A percentile compares a stretch with the other conserved stretches of the same genome.
phyloP scores from a whole-genome alignment of 805 yeast species.

The Hanseniaspora lachancei region DNA sequence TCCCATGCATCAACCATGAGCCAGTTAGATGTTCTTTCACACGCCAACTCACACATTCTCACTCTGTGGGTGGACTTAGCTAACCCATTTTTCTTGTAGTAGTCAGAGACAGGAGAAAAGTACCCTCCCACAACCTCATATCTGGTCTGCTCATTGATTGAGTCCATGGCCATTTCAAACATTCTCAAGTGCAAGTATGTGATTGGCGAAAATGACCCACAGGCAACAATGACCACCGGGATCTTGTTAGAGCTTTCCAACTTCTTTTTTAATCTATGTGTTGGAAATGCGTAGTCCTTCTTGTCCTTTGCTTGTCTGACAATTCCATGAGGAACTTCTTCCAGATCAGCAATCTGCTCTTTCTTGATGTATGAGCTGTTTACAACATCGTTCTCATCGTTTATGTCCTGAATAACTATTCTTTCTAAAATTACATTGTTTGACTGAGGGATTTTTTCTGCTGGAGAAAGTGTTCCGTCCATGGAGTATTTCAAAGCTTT shows the following conservation, averaged over 20 bases:
- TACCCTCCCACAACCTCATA: conserved; percentile 95
- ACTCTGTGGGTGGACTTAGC: conserved; percentile 85
- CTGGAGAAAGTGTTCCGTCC: conserved; percentile 51
- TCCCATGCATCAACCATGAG: conserved; percentile 99
- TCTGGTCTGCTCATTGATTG: conserved; percentile 77
- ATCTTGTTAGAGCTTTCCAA: conserved; percentile 62
- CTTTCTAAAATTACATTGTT: conserved; percentile 48
- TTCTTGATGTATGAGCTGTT: conserved; percentile 27
- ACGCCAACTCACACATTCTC: conserved; percentile 94
- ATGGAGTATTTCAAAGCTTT: conserved; percentile 70
- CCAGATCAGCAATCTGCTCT: conserved; percentile 76
- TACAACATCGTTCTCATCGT: conserved; percentile 51
- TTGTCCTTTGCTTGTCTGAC: conserved; percentile 70
- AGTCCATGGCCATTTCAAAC: conserved; percentile 98
- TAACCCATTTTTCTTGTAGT: conserved; percentile 83
- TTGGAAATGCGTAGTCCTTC: conserved; percentile 66
- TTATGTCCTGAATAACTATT: conserved; percentile 60
- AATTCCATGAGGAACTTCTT: conserved; percentile 92
- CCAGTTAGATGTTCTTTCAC: conserved; percentile 95
- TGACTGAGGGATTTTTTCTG: conserved; percentile 46
- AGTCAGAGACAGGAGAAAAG: conserved; percentile 88
- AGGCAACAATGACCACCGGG: conserved; percentile 90
- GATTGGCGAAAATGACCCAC: conserved; percentile 93
- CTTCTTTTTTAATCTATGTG: conserved; percentile 64
- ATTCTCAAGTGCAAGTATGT: conserved; percentile 88